Base-by-base conservation (phyloP, 2,329 filamentous ascomycete species). In the Metarhizium guizhouense region DNA sequence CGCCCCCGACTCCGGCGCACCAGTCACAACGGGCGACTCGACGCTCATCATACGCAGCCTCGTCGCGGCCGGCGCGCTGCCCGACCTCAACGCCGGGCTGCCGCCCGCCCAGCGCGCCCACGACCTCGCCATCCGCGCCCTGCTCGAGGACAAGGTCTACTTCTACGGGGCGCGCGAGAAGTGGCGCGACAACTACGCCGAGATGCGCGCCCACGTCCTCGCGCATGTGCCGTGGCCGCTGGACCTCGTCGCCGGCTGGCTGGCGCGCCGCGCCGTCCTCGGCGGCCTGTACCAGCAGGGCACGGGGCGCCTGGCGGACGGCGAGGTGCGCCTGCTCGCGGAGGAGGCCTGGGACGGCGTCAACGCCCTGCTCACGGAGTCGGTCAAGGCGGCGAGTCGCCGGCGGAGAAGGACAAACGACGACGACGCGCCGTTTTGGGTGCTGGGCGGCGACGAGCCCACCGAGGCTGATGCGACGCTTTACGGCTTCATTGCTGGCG, bases 81-180 rank as follows among this genome's bases (percentile, higher is more conserved):
- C 68, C 3, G 77, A 85, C 57, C 60, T 86, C 13, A 83, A 83
- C 45, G 54, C 52, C 1, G 3, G 20, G 2, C 61, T 85, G 2
- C 62, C 67, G 0, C 65, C 72, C 0, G 59, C 62, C 0, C 65
- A 76, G 25, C 71, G 64, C 45, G 74, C 76, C 0, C 66, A 74
- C 0, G 82, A 86, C 64, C 62, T 82, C 8, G 78, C 74, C 0
- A 57, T 85, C 1, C 68, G 76, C 16, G 76, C 80, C 0, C 60
- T 86, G 53, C 57, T 86, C 29, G 83, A 86, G 67, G 82, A 86
- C 20, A 83, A 79, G 64, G 59, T 83, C 14, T 81, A 79, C 62
- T 85, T 85, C 59, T 82, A 77, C 56, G 70, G 78, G 73, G 65
- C 59, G 1, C 71, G 73, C 45, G 83, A 86, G 67, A 72, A 75